phyloP scores from a whole-genome alignment of 106 monocot genomes.

The Dendrobium chrysotoxum region DNA sequence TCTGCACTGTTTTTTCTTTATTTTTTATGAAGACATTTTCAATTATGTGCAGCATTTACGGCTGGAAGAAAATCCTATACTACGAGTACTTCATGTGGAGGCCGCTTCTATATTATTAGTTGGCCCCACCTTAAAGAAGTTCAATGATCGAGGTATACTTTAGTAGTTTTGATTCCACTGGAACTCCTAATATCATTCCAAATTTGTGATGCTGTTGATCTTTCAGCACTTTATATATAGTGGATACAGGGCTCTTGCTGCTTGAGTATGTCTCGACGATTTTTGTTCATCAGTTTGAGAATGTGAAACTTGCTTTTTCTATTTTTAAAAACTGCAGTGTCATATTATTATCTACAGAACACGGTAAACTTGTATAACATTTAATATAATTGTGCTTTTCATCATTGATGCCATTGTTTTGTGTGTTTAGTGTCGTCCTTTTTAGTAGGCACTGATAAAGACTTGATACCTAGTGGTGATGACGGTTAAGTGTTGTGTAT shows the following conservation, averaged over 20 bases:
- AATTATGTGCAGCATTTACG: constrained; percentile 72
- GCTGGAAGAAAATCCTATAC: constrained; percentile 89
- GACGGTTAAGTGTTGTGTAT: too few species aligned
- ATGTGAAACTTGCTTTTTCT: not conserved
- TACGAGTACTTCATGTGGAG: constrained; percentile 76
- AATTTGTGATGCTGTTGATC: not conserved
- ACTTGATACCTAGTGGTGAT: too few species aligned
- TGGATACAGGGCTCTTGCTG: not conserved
- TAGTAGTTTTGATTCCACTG: not conserved
- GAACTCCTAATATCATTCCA: not conserved
- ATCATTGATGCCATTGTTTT: too few species aligned
- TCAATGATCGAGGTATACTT: constrained; percentile 81
- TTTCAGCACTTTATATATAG: not conserved
- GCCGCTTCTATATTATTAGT: constrained; percentile 82
- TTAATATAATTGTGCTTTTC: too few species aligned
- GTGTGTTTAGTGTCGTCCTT: too few species aligned
- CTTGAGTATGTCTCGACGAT: not conserved
- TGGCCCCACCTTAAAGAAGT: constrained; percentile 90
- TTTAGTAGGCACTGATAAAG: too few species aligned
- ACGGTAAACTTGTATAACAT: not conserved
- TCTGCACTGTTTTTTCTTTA: not conserved
- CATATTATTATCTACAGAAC: not conserved
- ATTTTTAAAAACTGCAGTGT: not conserved
- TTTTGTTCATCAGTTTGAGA: not conserved
- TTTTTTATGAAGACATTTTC: constrained; percentile 1